phyloP scores from a whole-genome alignment of 176 grass and related monocot genomes.

The Aegilops sharonensis region DNA sequence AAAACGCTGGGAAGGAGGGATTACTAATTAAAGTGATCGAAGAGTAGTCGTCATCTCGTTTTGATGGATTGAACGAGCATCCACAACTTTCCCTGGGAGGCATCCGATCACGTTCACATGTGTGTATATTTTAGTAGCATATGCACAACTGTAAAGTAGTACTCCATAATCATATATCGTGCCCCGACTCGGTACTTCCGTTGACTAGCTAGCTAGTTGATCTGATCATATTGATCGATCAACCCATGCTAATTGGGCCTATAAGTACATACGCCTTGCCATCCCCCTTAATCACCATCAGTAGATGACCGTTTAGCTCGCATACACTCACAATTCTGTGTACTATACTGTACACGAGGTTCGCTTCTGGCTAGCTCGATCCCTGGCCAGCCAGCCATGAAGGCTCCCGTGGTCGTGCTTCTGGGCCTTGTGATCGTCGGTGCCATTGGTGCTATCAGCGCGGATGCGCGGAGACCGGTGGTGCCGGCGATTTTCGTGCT shows the following conservation, averaged over 20 bases:
- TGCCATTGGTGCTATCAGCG: neutral
- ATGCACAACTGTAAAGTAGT: no score
- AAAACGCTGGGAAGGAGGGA: no score
- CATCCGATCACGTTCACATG: neutral
- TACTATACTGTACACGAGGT: no score
- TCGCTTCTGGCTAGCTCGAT: neutral
- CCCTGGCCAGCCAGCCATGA: neutral
- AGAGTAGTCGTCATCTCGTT: no score
- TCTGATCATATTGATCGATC: no score
- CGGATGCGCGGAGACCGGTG: neutral
- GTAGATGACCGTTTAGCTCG: neutral
- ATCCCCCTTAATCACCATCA: neutral
- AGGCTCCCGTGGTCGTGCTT: neutral
- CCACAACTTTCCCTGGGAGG: no score
- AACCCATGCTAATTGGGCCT: no score
- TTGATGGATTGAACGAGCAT: no score
- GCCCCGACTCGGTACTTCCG: neutral
- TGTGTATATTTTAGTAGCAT: neutral
- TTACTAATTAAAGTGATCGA: no score
- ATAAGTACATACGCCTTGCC: neutral
- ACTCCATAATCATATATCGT: no score
- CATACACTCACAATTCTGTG: no score
- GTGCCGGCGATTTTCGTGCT: slow-evolving; percentile 46
- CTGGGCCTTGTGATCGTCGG: neutral
- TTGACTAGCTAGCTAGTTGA: no score